Percentiles rank a stretch among this genome's conserved stretches.
phyloP scores from a whole-genome alignment of 352 stramenopile species.

The Globisporangium nagaii region DNA sequence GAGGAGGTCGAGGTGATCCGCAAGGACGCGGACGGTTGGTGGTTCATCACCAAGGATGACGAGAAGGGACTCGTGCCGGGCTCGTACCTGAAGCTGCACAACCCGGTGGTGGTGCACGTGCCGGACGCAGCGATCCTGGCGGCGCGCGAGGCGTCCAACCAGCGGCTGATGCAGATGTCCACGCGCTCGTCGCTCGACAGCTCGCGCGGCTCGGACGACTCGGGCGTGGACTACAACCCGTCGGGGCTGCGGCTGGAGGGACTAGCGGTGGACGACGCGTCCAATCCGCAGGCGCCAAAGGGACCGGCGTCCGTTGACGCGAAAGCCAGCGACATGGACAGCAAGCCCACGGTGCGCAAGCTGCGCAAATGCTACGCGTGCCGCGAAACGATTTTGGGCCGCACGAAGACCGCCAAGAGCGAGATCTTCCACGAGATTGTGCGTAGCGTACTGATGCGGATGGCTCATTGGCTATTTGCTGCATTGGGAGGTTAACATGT shows the following conservation, averaged over 20 bases:
- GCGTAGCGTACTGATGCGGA: slow-evolving; percentile 5
- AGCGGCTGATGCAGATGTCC: slow-evolving; percentile 58
- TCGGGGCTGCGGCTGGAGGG: slow-evolving; percentile 34
- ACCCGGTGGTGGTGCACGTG: slow-evolving; percentile 40
- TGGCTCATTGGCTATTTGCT: not conserved
- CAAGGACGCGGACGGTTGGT: slow-evolving; percentile 81
- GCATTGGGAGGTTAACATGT: not conserved
- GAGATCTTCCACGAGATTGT: slow-evolving; percentile 86
- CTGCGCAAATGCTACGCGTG: slow-evolving; percentile 75
- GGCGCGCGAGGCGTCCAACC: slow-evolving; percentile 70
- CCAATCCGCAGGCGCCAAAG: slow-evolving; percentile 29
- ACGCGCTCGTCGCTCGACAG: slow-evolving; percentile 19
- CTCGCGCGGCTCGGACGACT: slow-evolving; percentile 15
- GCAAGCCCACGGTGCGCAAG: slow-evolving; percentile 67
- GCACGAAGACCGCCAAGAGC: slow-evolving; percentile 65
- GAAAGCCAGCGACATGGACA: slow-evolving; percentile 41
- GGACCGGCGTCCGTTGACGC: slow-evolving; percentile 41
- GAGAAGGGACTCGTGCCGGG: slow-evolving; percentile 79
- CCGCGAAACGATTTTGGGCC: slow-evolving; percentile 79
- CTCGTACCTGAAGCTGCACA: slow-evolving; percentile 67
- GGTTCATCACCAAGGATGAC: slow-evolving; percentile 72
- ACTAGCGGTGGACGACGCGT: slow-evolving; percentile 22
- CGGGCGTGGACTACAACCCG: slow-evolving; percentile 25
- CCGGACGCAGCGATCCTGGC: slow-evolving; percentile 58
- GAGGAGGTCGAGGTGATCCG: slow-evolving; percentile 73